phyloP scores from a whole-genome alignment of 257 asterid species.

The Solanum stenotomum region DNA sequence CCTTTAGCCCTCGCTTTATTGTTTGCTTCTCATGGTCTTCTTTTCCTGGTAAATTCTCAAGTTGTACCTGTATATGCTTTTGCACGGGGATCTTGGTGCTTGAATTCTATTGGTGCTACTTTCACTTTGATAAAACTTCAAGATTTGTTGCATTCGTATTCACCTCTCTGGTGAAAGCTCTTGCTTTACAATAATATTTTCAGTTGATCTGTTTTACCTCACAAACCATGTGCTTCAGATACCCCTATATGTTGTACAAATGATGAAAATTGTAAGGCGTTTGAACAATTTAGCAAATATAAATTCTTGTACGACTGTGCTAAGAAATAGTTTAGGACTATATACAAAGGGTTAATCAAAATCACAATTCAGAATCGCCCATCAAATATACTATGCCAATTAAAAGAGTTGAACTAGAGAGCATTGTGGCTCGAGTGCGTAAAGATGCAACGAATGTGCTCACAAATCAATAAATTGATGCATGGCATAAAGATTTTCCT shows the following conservation, averaged over 20 bases:
- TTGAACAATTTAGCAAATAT: neutral
- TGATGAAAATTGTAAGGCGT: neutral
- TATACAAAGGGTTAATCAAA: neutral
- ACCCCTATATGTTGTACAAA: neutral
- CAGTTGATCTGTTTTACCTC: neutral
- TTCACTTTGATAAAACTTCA: neutral
- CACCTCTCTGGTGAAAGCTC: neutral
- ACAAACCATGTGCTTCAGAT: neutral
- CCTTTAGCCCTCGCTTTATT: neutral
- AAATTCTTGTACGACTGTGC: neutral
- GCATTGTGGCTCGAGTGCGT: neutral
- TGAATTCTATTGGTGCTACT: neutral
- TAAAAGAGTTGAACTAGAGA: neutral
- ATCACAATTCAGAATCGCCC: neutral
- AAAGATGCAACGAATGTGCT: neutral
- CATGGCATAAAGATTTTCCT: neutral
- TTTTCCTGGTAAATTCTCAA: neutral
- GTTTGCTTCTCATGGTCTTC: neutral
- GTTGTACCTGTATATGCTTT: constrained; percentile 23
- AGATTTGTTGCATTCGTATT: neutral
- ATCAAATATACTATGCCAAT: neutral
- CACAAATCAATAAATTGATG: neutral
- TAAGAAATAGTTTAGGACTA: neutral
- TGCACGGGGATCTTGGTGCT: constrained; percentile 7
- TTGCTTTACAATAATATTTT: neutral